Evolutionary conservation across 2,329 filamentous ascomycete species (phyloP), one percentile per base, ranked within the genome.

Genomic region (Cadophora luteo-olivacea): DNA sequence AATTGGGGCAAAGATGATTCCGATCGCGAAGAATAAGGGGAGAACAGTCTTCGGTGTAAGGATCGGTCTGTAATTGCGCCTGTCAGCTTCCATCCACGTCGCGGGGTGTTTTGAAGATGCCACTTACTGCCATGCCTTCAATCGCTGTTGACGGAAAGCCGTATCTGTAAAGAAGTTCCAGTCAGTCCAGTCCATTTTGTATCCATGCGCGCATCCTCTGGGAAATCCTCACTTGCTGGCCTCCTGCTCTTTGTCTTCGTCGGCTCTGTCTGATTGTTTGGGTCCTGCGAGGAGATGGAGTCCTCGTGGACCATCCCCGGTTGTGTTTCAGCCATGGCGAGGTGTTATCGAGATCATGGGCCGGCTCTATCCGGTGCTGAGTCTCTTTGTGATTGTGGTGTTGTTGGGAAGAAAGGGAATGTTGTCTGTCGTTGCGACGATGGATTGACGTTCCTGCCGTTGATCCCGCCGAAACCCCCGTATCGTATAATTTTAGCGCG

Each of bases 41-140:
- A 97, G 84, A 45, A 97, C 93, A 57, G 94, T 97, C 83, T 97
- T 97, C 1, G 95, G 95, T 3, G 95, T 98, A 63, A 97, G 85
- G 78, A 98, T 97, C 48, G 95, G 95, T 82, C 93, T 96, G 80
- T 71, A 61, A 36, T 70, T 32, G 14, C 22, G 36, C 61, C 33
- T 68, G 70, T 76, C 68, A 78, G 70, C 71, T 69, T 64, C n/a
- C 33, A 4, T 55, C 24, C 33, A 33, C 45, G 61, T 32, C 41
- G 52, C 45, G 51, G 63, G 62, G 61, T 66, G 58, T 25, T 66
- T 36, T 48, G 61, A 66, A 65, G 65, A 41, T 65, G 65, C 67
- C 64, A 74, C 93, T 82, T 85, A 97, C 91, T 99, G 96, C 96
- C 96, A 99, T 84, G 96, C 96, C 83, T 98, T 97, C 81, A 99